phyloP scores from a whole-genome alignment of 2,329 filamentous ascomycete genomes.

The Lachnum nothofagi region DNA sequence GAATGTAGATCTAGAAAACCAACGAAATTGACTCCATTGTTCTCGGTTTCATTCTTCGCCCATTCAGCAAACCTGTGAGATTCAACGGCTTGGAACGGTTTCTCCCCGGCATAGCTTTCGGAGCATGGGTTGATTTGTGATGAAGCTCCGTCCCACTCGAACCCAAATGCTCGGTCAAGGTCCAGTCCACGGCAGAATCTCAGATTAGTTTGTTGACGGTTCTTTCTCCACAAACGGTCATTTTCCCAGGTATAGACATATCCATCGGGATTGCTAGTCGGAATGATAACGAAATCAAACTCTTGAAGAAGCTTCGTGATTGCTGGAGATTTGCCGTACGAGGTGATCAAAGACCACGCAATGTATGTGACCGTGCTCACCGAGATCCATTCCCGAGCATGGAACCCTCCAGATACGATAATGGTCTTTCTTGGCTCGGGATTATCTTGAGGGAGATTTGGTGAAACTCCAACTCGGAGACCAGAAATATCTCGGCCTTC shows the following conservation, averaged over 20 bases:
- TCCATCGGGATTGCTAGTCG: conserved; percentile 86
- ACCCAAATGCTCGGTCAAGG: conserved; percentile 80
- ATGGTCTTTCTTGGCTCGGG: conserved; percentile 63
- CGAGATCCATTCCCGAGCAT: conserved; percentile 95
- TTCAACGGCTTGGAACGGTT: conserved; percentile 79
- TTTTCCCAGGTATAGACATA: conserved; percentile 90
- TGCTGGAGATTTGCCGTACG: conserved; percentile 65
- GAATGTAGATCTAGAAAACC: conserved; percentile 87
- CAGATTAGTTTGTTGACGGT: conserved; percentile 74
- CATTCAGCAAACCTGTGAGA: conserved; percentile 70
- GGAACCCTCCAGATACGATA: conserved; percentile 77
- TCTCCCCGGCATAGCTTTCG: conserved; percentile 79
- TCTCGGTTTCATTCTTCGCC: conserved; percentile 71
- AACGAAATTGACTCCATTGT: conserved; percentile 70
- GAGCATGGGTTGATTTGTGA: conserved; percentile 77
- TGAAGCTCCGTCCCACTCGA: conserved; percentile 69
- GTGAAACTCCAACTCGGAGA: conserved; percentile 65
- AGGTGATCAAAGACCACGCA: conserved; percentile 80
- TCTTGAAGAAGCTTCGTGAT: conserved; percentile 75
- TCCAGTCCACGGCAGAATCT: conserved; percentile 84
- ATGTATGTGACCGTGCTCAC: conserved; percentile 87
- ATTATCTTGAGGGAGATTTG: conserved; percentile 42
- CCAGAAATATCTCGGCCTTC: conserved; percentile 84
- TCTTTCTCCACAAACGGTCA: conserved; percentile 93
- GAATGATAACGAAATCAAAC: conserved; percentile 85